These are phyloP conservation scores for Porogramme epimiltina DNA, from an alignment of 1,284 basidiomycete species.

Conservation along the genomic window DNA sequence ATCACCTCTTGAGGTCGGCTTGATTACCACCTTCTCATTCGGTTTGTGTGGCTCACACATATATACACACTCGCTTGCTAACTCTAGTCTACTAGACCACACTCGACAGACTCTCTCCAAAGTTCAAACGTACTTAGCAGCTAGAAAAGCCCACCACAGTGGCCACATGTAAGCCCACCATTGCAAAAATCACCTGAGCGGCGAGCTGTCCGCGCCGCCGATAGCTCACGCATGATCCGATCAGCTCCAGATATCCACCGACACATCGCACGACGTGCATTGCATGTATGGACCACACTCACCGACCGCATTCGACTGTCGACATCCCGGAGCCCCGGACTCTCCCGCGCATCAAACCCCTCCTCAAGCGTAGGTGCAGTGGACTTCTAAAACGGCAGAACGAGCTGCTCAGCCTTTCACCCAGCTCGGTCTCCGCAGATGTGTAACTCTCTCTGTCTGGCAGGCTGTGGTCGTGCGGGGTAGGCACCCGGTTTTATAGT, in stretches of 20 bases:
- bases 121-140: background rate
- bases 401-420: too few relatives aligned
- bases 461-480: too few relatives aligned
- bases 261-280: background rate
- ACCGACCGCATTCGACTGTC: constrained; percentile 52
- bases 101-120: background rate
- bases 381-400: too few relatives aligned
- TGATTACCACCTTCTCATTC: constrained; percentile 4
- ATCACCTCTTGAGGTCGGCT: background rate
- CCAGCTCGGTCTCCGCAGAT: too few relatives aligned
- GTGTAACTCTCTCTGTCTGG: too few relatives aligned
- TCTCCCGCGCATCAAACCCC: constrained; percentile 67
- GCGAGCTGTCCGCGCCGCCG: background rate
- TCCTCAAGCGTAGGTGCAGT: constrained; percentile 74
- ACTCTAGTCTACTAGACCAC: too few relatives aligned
- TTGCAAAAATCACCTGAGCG: constrained; percentile 2
- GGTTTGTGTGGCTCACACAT: constrained; percentile 5
- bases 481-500: too few relatives aligned
- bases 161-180: constrained; percentile 2
- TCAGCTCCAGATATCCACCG: background rate
- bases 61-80: constrained; percentile 3
- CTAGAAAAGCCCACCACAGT: background rate
- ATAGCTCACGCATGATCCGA: background rate
- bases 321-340: constrained; percentile 63
- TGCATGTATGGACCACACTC: constrained; percentile 51